Base-by-base conservation (phyloP, 495 filamentous ascomycete species). In the Penicillium coprophilum region DNA sequence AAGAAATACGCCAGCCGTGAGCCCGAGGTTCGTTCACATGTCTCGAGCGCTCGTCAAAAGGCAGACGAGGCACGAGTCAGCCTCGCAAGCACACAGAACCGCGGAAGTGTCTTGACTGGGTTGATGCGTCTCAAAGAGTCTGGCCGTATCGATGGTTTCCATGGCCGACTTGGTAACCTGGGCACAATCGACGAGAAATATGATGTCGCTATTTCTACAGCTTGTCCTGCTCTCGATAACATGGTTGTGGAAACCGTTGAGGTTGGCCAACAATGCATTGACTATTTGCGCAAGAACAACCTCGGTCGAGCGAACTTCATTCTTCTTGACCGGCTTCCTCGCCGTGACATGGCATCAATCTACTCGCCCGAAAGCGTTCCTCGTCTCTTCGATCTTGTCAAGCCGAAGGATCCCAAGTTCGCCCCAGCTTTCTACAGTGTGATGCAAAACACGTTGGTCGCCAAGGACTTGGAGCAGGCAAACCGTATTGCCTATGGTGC, bases 241-340 rank as follows among this genome's bases (percentile, higher is more conserved):
- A 88, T 98, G 64, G 92, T 98, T 11, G 94, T 96, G 7, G 94
- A 97, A 58, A 90, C 90, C 0, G 91, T 97, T 7, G 92, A 97
- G 64, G 88, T 89, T 45, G 95, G 92, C 48, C 93, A 97, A 69
- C 92, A 97, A 64, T 97, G 95, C 69, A 96, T 98, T 63, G 93
- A 97, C 61, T 93, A 97, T 66, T 81, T 98, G 17, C 85, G 94
- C 23, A 97, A 97, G 77, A 97, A 95, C 60, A 96, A 96, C 64
- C 86, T 97, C 23, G 94, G 94, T n/a, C 83, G 95, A 66, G 94
- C 92, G 28, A 96, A 96, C 73, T 96, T 98, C 67, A 97, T 97
- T 64, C 89, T 93, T 57, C 83, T 98, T 3, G 89, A 97, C 67
- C 90, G 92, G 58, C 80, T 97, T 21, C 80, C 90, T 31, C 76